A percentile compares a stretch with the other conserved stretches of the same genome.
phyloP scores from a whole-genome alignment of 305 asterid species.

The Rubia occidens region DNA sequence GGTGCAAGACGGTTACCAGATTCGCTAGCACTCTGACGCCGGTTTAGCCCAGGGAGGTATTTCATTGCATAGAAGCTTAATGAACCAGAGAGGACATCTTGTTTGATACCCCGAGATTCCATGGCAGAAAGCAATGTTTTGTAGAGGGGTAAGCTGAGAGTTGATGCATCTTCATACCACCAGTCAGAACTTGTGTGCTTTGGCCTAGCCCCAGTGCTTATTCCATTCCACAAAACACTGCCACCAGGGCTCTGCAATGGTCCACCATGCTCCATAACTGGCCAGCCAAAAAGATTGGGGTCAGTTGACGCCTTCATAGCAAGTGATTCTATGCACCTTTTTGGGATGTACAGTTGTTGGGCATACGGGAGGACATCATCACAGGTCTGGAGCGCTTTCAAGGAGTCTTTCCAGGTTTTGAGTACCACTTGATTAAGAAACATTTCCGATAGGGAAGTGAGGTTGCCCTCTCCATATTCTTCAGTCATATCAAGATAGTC shows the following conservation, averaged over 20 bases:
- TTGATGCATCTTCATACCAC: slow-evolving; percentile 95
- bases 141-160: slow-evolving; percentile 59
- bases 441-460: slow-evolving; percentile 60
- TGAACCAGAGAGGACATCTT: slow-evolving; percentile 65
- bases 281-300: slow-evolving; percentile 91
- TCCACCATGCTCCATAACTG: slow-evolving; percentile 72
- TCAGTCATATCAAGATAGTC: slow-evolving; percentile 89
- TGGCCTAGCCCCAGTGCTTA: slow-evolving; percentile 94
- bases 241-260: slow-evolving; percentile 99
- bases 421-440: slow-evolving; percentile 77
- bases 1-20: slow-evolving; percentile 39
- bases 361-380: slow-evolving; percentile 60
- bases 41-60: slow-evolving; percentile 68
- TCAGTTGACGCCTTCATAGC: slow-evolving; percentile 76
- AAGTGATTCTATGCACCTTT: slow-evolving; percentile 69
- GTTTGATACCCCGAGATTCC: slow-evolving; percentile 66
- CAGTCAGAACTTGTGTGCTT: slow-evolving; percentile 62
- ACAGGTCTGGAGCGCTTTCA: slow-evolving; percentile 75
- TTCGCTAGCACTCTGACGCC: slow-evolving; percentile 51
- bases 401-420: slow-evolving; percentile 75
- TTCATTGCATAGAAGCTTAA: slow-evolving; percentile 56
- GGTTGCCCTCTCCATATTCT: slow-evolving; percentile 82
- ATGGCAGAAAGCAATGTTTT: slow-evolving; percentile 60
- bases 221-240: slow-evolving; percentile 90
- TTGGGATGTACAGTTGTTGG: slow-evolving; percentile 57